Evolutionary conservation across 225 moss, liverwort and hornwort species (phyloP).

Genomic region (Bryoerythrophyllum caledonicum): DNA sequence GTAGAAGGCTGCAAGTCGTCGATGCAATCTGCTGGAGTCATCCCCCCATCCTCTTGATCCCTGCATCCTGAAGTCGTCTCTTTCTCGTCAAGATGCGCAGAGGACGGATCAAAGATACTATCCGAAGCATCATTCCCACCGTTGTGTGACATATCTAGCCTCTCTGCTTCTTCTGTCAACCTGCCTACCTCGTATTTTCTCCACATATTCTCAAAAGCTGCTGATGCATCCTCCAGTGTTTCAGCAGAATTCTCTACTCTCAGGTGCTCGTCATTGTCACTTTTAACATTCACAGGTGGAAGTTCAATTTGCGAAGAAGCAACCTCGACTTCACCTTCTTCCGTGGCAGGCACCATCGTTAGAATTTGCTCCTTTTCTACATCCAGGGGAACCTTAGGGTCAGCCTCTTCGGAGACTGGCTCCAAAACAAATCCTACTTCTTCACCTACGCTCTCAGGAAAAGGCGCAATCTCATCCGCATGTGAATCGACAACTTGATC

Average conservation of each 20-base stretch:
- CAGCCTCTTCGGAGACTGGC: constrained; percentile 6
- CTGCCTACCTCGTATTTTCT: constrained; percentile 25
- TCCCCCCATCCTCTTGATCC: constrained; percentile 7
- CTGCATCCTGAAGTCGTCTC: constrained; percentile 8
- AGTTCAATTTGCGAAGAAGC: neutral
- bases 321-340: constrained; percentile 10
- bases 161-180: constrained; percentile 14
- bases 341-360: neutral
- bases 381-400: constrained; percentile 16
- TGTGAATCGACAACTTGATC: constrained; percentile 13
- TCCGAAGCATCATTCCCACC: neutral
- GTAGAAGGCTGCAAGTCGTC: constrained; percentile 14
- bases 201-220: neutral
- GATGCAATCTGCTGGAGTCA: constrained; percentile 7
- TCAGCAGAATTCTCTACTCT: neutral
- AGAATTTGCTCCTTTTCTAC: constrained; percentile 32
- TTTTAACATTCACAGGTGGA: neutral
- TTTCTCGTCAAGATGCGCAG: neutral
- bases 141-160: neutral
- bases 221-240: neutral
- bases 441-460: constrained; percentile 13
- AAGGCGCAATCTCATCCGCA: neutral
- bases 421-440: constrained; percentile 6
- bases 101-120: neutral
- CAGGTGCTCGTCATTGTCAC: neutral